These are phyloP conservation scores for Nelumbo lutea DNA, from an alignment of 164 flowering plant species.

Conservation along the genomic window DNA sequence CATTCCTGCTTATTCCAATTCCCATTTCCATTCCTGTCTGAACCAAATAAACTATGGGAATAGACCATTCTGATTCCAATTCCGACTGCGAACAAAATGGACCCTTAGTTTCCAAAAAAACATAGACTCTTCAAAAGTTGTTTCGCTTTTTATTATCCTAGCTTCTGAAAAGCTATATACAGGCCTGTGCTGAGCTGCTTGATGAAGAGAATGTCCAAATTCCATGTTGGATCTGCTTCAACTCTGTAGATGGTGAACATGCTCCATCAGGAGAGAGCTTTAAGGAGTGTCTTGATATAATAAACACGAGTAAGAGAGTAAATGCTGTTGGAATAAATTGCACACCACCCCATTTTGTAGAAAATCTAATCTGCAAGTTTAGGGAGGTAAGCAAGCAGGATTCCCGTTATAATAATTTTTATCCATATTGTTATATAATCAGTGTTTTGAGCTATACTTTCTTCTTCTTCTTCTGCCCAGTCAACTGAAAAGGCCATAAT, in stretches of 20 bases:
- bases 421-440: not conserved
- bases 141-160: slow-evolving; percentile 1
- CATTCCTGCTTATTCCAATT: no score
- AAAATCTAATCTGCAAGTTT: slow-evolving; percentile 51
- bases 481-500: slow-evolving; percentile 52
- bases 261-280: slow-evolving; percentile 81
- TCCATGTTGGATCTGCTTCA: slow-evolving; percentile 88
- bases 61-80: no score
- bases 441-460: not conserved
- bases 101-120: no score
- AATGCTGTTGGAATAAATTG: slow-evolving; percentile 78
- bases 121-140: not conserved
- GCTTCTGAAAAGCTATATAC: slow-evolving; percentile 9
- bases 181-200: slow-evolving; percentile 79
- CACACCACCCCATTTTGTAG: slow-evolving; percentile 76
- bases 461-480: slow-evolving; percentile 28
- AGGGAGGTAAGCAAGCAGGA: slow-evolving; percentile 36
- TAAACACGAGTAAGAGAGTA: slow-evolving; percentile 55
- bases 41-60: no score
- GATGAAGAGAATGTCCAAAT: slow-evolving; percentile 66
- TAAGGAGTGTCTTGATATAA: slow-evolving; percentile 52
- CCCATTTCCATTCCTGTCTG: no score
- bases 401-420: not conserved
- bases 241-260: slow-evolving; percentile 76
- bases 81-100: no score